Evolutionary conservation across 257 asterid genomes (phyloP), one percentile per base, ranked within the genome.

Genomic region (Henckelia pumila): DNA sequence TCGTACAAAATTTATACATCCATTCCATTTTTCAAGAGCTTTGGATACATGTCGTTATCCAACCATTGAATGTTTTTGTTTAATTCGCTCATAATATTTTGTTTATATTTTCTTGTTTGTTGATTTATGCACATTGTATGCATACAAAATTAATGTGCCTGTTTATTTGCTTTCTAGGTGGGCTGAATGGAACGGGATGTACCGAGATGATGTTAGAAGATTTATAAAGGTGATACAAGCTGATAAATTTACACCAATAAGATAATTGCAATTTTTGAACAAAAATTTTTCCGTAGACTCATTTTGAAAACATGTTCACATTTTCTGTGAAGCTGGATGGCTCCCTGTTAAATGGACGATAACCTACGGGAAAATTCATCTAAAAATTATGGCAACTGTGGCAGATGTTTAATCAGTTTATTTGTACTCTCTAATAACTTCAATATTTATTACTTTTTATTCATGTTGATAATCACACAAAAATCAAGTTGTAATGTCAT

Each of bases 151-250:
- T 59, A 82, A 22, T 8, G 21, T 32, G 47, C 64, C 52, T 66
- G 49, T 67, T 52, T 53, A 21, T 76, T 78, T 73, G 65, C 69
- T 69, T 75, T 80, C 67, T 85, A 94, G 99, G 84, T 94, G 99
- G 97, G 99, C 95, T 50, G 99, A 94, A 77, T 94, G 97, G 99
- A 94, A 94, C 32, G 99, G 99, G 68, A 87, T 74, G 70, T 93
- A 90, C 80, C 97, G 97, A 40, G 99, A 93, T 70, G 96, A 86
- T 67, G 63, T 94, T 56, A 82, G 99, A 69, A 91, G 85, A 73
- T 94, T 84, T 79, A 91, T 94, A 69, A 94, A 94, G 97, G 99
- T 93, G 70, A 77, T 77, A 73, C 52, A 50, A 64, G 22, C 40
- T 1, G 63, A 67, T 37, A 75, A 67, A 67, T 17, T 65, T 63